Conservation (phyloP, 306 rosid genomes). For the Quercus glauca region DNA sequence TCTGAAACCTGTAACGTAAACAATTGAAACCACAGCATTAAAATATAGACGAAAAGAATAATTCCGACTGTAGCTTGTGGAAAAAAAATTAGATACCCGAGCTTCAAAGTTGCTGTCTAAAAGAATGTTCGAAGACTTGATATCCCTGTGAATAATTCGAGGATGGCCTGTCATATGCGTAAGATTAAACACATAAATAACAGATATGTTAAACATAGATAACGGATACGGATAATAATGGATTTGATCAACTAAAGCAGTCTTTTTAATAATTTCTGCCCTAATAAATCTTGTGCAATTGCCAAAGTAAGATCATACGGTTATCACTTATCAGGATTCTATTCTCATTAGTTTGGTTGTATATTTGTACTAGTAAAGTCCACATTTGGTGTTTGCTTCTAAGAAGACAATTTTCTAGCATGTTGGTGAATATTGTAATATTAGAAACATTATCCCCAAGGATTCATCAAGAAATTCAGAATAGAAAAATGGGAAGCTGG, state of each 20-base stretch:
- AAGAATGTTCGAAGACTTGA: constrained; percentile 94
- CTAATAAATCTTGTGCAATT: background rate
- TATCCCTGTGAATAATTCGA: constrained; percentile 93
- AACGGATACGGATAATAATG: background rate
- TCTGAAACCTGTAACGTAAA: constrained; percentile 69
- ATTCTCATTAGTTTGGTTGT: background rate
- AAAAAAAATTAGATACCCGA: constrained; percentile 43
- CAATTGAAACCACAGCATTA: constrained; percentile 9
- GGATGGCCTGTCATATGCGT: constrained; percentile 68
- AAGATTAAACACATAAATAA: constrained; percentile 19
- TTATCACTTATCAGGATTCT: background rate
- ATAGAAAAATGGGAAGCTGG: background rate
- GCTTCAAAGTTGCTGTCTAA: constrained; percentile 80
- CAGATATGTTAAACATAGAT: constrained; percentile 3
- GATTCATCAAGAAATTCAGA: background rate
- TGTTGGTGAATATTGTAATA: background rate
- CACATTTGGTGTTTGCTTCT: background rate
- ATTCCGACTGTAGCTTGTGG: background rate
- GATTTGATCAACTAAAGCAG: background rate
- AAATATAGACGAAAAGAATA: constrained; percentile 7
- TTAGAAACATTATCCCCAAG: background rate
- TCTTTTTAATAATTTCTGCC: background rate
- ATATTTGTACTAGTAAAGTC: background rate
- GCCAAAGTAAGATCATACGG: background rate
- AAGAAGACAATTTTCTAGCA: background rate